Evolutionary conservation across 2,329 filamentous ascomycete species (phyloP), one percentile per base, ranked within the genome.

Genomic region (Trichoderma harzianum): DNA sequence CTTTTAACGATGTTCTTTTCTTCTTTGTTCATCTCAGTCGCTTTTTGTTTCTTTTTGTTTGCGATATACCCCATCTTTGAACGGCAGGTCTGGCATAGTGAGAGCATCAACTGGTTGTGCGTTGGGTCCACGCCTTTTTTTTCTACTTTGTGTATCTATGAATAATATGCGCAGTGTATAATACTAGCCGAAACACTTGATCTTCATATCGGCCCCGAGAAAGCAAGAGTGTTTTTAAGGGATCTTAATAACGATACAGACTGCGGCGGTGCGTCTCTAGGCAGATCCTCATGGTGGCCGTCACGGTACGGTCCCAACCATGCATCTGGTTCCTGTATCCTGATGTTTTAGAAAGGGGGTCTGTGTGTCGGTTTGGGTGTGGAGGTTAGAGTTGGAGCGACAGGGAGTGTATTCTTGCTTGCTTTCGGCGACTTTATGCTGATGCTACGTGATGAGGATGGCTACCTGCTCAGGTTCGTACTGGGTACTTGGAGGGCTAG

Each of bases 41-140:
- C 57, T 47, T 66, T 24, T 34, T 69, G 21, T 65, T 65, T 30
- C 26, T n/a, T 69, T 30, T 67, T 63, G 62, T 58, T 65, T 43
- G 53, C 65, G 47, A 70, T 66, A 55, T 72, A 70, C 66, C 67
- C 66, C 67, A 36, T 70, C 67, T 30, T 70, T 70, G 62, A 70
- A 70, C 39, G 60, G 67, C 66, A 65, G 71, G 67, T 53, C 67
- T 64, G 67, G 71, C 71, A 72, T 64, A 72, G 71, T 61, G 71
- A 53, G 43, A 70, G 67, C 67, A 60, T 70, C 67, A 55, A 70
- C 30, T 58, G 58, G 72, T 75, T 73, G 69, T 70, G 51, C 51
- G 64, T 70, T 60, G 67, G 28, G 26, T 69, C 51, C 47, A 32
- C 30, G 21, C 39, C 70, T 65, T 74, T 60, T 72, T 51, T 39